These are phyloP conservation scores for Penstemon eatonii DNA, from an alignment of 257 asterid genomes.

Conservation along the genomic window DNA sequence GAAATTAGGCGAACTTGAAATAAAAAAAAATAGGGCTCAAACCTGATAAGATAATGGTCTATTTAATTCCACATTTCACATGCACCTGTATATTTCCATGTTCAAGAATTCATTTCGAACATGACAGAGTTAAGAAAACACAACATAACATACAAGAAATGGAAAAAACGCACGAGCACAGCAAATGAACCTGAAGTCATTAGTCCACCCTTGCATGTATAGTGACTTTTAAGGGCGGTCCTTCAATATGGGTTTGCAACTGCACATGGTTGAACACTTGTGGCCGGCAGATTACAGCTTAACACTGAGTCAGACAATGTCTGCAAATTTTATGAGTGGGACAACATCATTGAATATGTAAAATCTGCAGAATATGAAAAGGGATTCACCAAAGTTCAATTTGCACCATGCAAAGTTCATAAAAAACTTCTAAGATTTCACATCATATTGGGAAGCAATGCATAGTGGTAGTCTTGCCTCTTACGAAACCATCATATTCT, in stretches of 20 bases:
- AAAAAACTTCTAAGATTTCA: neutral
- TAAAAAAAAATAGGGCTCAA: too few species aligned
- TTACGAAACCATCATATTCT: too few species aligned
- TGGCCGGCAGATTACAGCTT: constrained; percentile 15
- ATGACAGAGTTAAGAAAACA: too few species aligned
- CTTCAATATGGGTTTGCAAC: constrained; percentile 20
- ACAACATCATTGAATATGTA: neutral
- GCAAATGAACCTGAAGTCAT: constrained; percentile 1
- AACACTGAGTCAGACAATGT: constrained; percentile 8
- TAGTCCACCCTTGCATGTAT: neutral
- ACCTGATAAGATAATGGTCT: too few species aligned
- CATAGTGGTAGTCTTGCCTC: too few species aligned
- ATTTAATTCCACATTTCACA: too few species aligned
- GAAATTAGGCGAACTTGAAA: too few species aligned
- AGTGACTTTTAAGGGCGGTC: neutral
- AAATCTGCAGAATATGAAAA: neutral
- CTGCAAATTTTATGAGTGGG: constrained; percentile 16
- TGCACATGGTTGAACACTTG: neutral
- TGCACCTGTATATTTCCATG: too few species aligned
- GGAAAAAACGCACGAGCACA: constrained; percentile 5
- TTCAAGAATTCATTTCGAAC: too few species aligned
- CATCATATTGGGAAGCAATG: neutral
- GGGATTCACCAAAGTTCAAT: constrained; percentile 13
- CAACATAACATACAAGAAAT: neutral
- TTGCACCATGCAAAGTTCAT: constrained; percentile 26